phyloP scores from a whole-genome alignment of 2,329 filamentous ascomycete species.

The Talaromyces sp. region DNA sequence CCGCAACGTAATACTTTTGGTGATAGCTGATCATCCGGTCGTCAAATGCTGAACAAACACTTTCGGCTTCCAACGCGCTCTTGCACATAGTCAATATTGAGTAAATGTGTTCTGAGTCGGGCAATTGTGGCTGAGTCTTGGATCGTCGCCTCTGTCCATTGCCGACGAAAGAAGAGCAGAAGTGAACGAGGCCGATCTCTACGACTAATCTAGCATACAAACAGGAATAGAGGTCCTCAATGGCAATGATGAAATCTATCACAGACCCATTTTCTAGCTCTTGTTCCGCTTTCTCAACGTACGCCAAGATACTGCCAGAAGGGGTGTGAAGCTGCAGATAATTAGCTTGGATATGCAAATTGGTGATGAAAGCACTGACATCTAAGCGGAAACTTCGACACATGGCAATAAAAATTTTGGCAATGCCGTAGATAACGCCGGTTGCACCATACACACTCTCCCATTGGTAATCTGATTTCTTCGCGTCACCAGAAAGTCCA shows the following conservation, averaged over 20 bases:
- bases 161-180: conserved; percentile 31
- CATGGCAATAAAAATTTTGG: conserved; percentile 34
- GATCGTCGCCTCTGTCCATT: conserved; percentile 23
- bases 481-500: conserved; percentile 22
- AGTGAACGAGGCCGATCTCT: conserved; percentile 36
- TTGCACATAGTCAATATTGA: conserved; percentile 35
- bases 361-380: conserved; percentile 24
- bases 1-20: conserved; percentile 30
- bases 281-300: conserved; percentile 32
- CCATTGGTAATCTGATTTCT: conserved; percentile 26
- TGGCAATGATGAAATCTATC: conserved; percentile 30
- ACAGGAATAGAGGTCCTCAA: conserved; percentile 38
- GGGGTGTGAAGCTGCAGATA: conserved; percentile 31
- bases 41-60: conserved; percentile 29
- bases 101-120: conserved; percentile 34
- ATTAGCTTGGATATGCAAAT: conserved; percentile 16
- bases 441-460: conserved; percentile 31
- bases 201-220: conserved; percentile 36
- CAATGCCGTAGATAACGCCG: conserved; percentile 34
- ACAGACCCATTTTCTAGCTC: conserved; percentile 29
- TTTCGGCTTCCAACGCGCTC: conserved; percentile 28
- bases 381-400: conserved; percentile 35
- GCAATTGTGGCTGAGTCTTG: conserved; percentile 26
- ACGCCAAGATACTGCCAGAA: conserved; percentile 29
- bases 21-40: conserved; percentile 27